Base-by-base conservation (phyloP, 2,329 filamentous ascomycete species). In the Ascochyta koolunga region DNA sequence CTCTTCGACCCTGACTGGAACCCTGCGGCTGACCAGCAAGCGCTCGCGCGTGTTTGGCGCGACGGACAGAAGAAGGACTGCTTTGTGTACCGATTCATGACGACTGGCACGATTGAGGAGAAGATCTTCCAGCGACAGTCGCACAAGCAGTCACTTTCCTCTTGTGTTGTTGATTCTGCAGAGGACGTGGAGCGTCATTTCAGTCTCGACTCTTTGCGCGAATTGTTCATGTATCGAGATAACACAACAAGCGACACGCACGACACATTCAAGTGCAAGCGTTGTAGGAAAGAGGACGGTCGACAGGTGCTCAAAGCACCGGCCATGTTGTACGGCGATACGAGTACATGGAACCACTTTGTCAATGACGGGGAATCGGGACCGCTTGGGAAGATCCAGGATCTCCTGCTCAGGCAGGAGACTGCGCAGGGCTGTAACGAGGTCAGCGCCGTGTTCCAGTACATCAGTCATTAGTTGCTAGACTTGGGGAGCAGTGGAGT, bases 261-360 rank as follows among this genome's bases (percentile, higher is more conserved):
- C 73, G 95, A 98, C 70, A 98, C 93, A 0, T 98, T 99, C 83
- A 98, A 96, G 78, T 99, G 95, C 76, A 97, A 96, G 79, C 83
- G 95, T 35, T 99, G 95, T 75, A 90, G 78, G 57, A 77, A 89
- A 68, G 88, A 90, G 1, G 91, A 96, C 66, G 93, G 93, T 0
- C 88, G 83, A 57, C 95, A 99, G 76, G 85, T 84, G 59, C 85
- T 97, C 69, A 98, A 97, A 74, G 91, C 93, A 1, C 90, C 90
- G 4, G 95, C 95, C 1, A 93, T 98, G 88, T 79, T 99, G 56
- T 99, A 99, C 70, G 95, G 95, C 46, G 95, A 99, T 70, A 98
- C 95, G 19, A 98, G 92, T 76, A 93, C 91, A n/a, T 99, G 95
- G 95, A 99, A 99, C 69, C 95, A 99, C 75, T 96, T 97, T 77